Evolutionary conservation across 352 stramenopile genomes (phyloP), one percentile per base, ranked within the genome.

Genomic region (Blastocystis sp.): DNA sequence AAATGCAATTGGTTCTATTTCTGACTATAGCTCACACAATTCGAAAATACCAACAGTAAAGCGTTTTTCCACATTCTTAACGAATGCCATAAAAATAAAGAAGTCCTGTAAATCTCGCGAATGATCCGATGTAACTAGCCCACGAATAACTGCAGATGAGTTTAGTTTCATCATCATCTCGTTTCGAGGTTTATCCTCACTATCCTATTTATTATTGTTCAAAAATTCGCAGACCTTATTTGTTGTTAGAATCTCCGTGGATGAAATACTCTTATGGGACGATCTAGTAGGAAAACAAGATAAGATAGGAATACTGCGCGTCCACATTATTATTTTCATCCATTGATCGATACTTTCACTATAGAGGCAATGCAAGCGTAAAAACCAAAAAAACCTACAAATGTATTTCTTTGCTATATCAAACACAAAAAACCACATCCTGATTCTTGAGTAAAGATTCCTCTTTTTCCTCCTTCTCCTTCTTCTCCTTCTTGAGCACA

Each of bases 401-500:
- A n/a, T n/a, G 30, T 34, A 34, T 34, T 3, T n/a, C 50, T 13
- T 59, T 59, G 13, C 50, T 59, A 13, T 37, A 13, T 37, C 56
- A 66, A 66, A 66, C 56, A 66, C 1, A 16, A 13, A 20, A 66
- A 24, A 13, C 13, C 56, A 66, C 56, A 7, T n/a, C 13, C 56
- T 37, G 18, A 20, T 66, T 26, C 56, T 37, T 37, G 20, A 34
- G n/a, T 26, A 30, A 34, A 16, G 43, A 37, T n/a, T 39, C 50
- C 18, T 78, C 47, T 20, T 55, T 30, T 24, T 37, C 50, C 16
- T 68, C 54, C n/a, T 69, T 85, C 47, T 85, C 73, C 39, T 34
- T 54, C 50, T 65, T 66, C 73, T 85, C 73, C 50, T 85, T 85
- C 26, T 65, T 85, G n/a, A 65, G 73, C 56, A 85, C 9, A 0